Evolutionary conservation across 1,284 basidiomycete genomes (phyloP).

Genomic region (Entoloma clypeatum): DNA sequence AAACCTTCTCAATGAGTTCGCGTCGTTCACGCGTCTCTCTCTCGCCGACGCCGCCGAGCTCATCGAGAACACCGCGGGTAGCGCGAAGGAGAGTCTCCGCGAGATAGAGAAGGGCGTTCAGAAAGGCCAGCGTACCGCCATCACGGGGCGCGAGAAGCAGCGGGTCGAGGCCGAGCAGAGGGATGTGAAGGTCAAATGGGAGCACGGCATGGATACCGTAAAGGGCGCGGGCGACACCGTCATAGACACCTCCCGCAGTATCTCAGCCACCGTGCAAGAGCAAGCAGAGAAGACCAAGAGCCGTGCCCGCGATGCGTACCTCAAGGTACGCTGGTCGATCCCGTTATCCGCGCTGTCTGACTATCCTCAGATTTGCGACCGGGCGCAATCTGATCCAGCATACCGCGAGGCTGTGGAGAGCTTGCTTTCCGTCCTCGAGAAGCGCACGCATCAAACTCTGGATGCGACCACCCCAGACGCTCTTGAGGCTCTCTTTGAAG

Average conservation of each 20-base stretch:
- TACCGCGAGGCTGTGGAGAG: slow-evolving; percentile 55
- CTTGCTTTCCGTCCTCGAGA: slow-evolving; percentile 50
- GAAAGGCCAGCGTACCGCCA: slow-evolving; percentile 50
- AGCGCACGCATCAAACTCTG: slow-evolving; percentile 51
- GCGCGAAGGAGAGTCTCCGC: slow-evolving; percentile 48
- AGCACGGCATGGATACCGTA: slow-evolving; percentile 59
- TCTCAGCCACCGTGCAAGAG: slow-evolving; percentile 39
- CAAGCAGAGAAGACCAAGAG: slow-evolving; percentile 36
- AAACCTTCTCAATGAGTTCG: slow-evolving; percentile 54
- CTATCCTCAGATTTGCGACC: slow-evolving; percentile 49
- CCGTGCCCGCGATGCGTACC: slow-evolving; percentile 47
- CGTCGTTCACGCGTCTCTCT: slow-evolving; percentile 57
- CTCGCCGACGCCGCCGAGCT: slow-evolving; percentile 60
- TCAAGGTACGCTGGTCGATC: slow-evolving; percentile 37
- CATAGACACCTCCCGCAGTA: slow-evolving; percentile 50
- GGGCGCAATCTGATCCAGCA: slow-evolving; percentile 53
- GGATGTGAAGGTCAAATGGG: slow-evolving; percentile 48
- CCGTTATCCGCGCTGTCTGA: not conserved
- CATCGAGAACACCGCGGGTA: slow-evolving; percentile 45
- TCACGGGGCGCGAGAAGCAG: slow-evolving; percentile 48
- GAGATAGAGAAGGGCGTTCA: slow-evolving; percentile 54
- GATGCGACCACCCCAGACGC: slow-evolving; percentile 42
- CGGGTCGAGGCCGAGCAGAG: slow-evolving; percentile 41
- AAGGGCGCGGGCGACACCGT: slow-evolving; percentile 52
- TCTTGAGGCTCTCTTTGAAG: slow-evolving; percentile 52